These are phyloP conservation scores for Fonsecaea monophora DNA, from an alignment of 2,329 filamentous ascomycete species.

Conservation along the genomic window DNA sequence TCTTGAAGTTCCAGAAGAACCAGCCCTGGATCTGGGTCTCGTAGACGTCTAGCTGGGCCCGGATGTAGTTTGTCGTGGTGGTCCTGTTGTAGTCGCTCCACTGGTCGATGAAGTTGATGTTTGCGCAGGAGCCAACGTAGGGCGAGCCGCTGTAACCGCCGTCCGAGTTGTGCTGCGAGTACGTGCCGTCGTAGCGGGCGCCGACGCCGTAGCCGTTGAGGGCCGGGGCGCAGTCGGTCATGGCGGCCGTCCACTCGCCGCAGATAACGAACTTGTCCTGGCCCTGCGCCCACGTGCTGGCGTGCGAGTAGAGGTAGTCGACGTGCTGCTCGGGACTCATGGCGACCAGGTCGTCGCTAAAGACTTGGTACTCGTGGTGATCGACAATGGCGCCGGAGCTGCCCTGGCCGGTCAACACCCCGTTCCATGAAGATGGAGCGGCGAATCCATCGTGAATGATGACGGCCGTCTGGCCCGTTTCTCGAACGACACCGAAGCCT, in stretches of 20 bases:
- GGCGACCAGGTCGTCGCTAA: constrained; percentile 59
- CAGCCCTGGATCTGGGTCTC: constrained; percentile 51
- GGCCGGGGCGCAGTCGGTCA: constrained; percentile 65
- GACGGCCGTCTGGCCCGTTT: constrained; percentile 43
- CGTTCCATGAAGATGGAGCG: constrained; percentile 64
- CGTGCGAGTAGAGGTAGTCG: constrained; percentile 62
- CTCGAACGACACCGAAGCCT: constrained; percentile 32
- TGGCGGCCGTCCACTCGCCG: constrained; percentile 72
- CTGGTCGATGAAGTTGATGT: constrained; percentile 56
- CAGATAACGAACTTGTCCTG: constrained; percentile 71
- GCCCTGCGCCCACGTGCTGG: constrained; percentile 54
- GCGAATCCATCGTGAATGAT: constrained; percentile 60
- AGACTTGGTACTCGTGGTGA: constrained; percentile 73
- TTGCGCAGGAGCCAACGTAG: constrained; percentile 62
- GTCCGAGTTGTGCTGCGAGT: constrained; percentile 48
- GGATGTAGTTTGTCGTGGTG: constrained; percentile 53
- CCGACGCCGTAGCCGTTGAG: constrained; percentile 65
- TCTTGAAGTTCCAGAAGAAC: constrained; percentile 61
- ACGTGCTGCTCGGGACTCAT: constrained; percentile 62
- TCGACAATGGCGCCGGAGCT: constrained; percentile 65
- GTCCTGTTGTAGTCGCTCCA: constrained; percentile 52
- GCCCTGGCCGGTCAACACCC: constrained; percentile 59
- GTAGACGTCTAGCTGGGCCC: constrained; percentile 55
- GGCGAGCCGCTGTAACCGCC: constrained; percentile 47
- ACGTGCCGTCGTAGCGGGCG: constrained; percentile 59